A percentile compares a stretch with the other conserved stretches of the same genome.
Evolutionary conservation across 352 stramenopile genomes (phyloP).

Genomic region (Pythium utonaiense): DNA sequence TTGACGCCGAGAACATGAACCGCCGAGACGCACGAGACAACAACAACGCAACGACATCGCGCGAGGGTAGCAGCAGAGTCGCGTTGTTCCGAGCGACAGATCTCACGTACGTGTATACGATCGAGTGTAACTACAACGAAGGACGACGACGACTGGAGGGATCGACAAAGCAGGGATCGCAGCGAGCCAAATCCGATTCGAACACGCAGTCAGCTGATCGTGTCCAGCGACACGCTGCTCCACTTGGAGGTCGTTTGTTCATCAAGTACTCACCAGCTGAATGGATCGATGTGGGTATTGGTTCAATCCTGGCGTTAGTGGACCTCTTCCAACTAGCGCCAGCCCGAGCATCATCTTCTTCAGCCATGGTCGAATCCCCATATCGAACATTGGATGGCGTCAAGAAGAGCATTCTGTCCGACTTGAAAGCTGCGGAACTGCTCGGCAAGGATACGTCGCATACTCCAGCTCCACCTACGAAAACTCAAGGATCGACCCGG

Average conservation of each 20-base stretch:
- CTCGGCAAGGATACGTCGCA: not conserved
- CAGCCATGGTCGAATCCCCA: constrained; percentile 28
- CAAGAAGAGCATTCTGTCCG: constrained; percentile 42
- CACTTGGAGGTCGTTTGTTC: constrained; percentile 32
- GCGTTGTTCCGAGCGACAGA: constrained; percentile 65
- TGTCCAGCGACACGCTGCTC: constrained; percentile 6
- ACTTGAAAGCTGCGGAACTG: constrained; percentile 29
- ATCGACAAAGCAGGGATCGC: constrained; percentile 16
- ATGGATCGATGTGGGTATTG: constrained; percentile 70
- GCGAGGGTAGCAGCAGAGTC: constrained; percentile 76
- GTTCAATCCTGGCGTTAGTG: constrained; percentile 50
- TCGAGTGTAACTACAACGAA: constrained; percentile 93
- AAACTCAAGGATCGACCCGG: not conserved
- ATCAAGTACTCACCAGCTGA: constrained; percentile 63
- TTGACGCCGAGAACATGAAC: constrained; percentile 81
- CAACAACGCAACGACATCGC: constrained; percentile 45
- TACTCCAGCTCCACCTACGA: not conserved
- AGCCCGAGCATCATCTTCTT: constrained; percentile 3
- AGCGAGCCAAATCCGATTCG: not conserved
- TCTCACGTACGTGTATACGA: constrained; percentile 84
- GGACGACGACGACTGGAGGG: constrained; percentile 38
- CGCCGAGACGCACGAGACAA: constrained; percentile 53
- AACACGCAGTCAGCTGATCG: constrained; percentile 9
- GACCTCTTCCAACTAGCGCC: constrained; percentile 54
- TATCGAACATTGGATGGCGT: constrained; percentile 56